Evolutionary conservation across 2,329 filamentous ascomycete genomes (phyloP).

Genomic region (Thelonectria rubi): DNA sequence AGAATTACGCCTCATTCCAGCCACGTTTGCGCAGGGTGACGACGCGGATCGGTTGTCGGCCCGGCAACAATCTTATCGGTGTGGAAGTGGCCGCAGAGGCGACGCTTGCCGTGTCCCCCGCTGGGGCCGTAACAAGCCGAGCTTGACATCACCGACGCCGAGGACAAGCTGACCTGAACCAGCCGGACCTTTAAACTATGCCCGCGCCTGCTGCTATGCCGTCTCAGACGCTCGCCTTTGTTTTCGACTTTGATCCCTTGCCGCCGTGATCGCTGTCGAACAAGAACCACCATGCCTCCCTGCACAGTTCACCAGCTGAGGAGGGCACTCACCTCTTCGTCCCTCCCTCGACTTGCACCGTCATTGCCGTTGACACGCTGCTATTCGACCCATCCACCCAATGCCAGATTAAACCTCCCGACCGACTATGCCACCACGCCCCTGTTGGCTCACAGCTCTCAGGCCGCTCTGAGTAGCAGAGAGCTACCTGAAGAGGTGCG

Average conservation of each 20-base stretch:
- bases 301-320: constrained; percentile 45
- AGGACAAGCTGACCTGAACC: constrained; percentile 34
- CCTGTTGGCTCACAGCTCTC: constrained; percentile 81
- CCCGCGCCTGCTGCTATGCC: constrained; percentile 32
- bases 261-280: constrained; percentile 12
- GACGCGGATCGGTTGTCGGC: constrained; percentile 47
- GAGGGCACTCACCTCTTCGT: constrained; percentile 39
- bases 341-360: constrained; percentile 23
- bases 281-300: constrained; percentile 45
- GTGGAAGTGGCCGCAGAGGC: constrained; percentile 30
- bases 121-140: constrained; percentile 52
- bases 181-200: constrained; percentile 36
- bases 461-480: constrained; percentile 73
- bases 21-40: constrained; percentile 23
- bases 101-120: constrained; percentile 44
- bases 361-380: constrained; percentile 38
- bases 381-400: constrained; percentile 67
- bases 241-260: constrained; percentile 11
- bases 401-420: constrained; percentile 80
- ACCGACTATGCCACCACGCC: constrained; percentile 87
- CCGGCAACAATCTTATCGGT: constrained; percentile 52
- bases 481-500: constrained; percentile 75
- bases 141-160: constrained; percentile 44
- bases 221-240: constrained; percentile 18
- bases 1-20: constrained; percentile 13